Base-by-base conservation (phyloP, 108 stramenopile species). In the Pelagomonas calceolata region DNA sequence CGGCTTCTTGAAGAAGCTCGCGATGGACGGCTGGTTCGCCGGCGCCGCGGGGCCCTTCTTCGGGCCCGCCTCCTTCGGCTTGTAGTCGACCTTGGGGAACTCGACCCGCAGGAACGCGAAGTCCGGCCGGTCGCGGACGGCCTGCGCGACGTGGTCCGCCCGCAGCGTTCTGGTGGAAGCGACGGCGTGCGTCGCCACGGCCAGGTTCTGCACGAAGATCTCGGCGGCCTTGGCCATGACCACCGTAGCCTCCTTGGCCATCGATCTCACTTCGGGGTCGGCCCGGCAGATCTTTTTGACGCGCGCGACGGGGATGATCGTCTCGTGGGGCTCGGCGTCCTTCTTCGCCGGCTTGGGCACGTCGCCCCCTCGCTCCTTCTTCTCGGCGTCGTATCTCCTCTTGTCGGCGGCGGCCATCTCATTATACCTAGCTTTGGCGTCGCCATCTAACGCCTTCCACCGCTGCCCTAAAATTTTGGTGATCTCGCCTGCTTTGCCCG, bases 201-300 rank as follows among this genome's bases (percentile, higher is more conserved):
- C 94, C 46, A 91, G 67, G 51, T 89, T 81, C 43, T 64, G 68
- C 16, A 81, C 74, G 74, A 85, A 85, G 18, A 92, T 68, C 81
- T 95, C 92, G 0, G 92, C 80, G 5, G 90, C 88, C 70, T 91
- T 89, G 66, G 89, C 80, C 21, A 95, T 79, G 26, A 92, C 73
- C 73, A 84, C 39, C 35, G 86, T 66, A 14, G 89, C 89, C 84
- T 92, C 92, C 68, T 92, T 93, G 73, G 84, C 83, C 16, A 95
- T 72, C 0, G 83, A 82, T 32, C 80, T 80, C 29, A 93, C 89
- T 64, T 95, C 92, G 0, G 88, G 85, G 82, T 95, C 94, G 34
- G 93, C 72, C 76, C 89, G 90, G 75, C 88, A 84, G 66, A 92
- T 91, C 70, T 89, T 92, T n/a, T 89, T 87, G 67, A 92, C 84